phyloP scores from a whole-genome alignment of 352 stramenopile species.

The Phytopythium ostracodes region DNA sequence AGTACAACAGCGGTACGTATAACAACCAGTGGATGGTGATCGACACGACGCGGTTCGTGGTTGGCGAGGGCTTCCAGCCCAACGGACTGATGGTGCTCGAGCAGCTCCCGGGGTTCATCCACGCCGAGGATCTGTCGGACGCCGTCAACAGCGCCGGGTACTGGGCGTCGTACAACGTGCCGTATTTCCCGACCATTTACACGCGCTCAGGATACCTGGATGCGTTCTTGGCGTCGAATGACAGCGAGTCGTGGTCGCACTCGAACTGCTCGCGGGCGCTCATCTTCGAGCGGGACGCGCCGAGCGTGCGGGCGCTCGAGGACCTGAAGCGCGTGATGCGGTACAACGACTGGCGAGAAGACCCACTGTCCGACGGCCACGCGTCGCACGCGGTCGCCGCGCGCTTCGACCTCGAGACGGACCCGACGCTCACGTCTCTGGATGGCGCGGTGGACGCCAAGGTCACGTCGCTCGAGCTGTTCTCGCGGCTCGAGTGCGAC shows the following conservation, averaged over 20 bases:
- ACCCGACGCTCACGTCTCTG: slow-evolving; percentile 29
- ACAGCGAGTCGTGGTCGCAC: slow-evolving; percentile 37
- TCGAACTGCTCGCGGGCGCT: slow-evolving; percentile 38
- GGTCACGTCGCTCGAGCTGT: slow-evolving; percentile 38
- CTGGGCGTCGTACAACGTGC: slow-evolving; percentile 83
- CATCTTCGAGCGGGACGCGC: slow-evolving; percentile 55
- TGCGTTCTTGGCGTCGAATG: slow-evolving; percentile 30
- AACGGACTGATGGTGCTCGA: slow-evolving; percentile 63
- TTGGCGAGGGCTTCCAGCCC: slow-evolving; percentile 30
- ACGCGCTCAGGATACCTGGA: slow-evolving; percentile 42
- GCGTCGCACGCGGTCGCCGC: slow-evolving; percentile 53
- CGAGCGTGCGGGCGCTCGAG: slow-evolving; percentile 31
- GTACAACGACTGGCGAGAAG: slow-evolving; percentile 55
- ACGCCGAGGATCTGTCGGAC: slow-evolving; percentile 48
- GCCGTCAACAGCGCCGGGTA: slow-evolving; percentile 54
- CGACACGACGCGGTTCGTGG: slow-evolving; percentile 53
- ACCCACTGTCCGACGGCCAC: slow-evolving; percentile 42
- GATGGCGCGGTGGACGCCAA: slow-evolving; percentile 75
- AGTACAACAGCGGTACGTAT: slow-evolving; percentile 75
- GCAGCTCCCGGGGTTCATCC: slow-evolving; percentile 59
- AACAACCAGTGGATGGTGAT: slow-evolving; percentile 87
- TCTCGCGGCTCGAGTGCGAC: slow-evolving; percentile 37
- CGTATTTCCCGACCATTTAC: slow-evolving; percentile 67
- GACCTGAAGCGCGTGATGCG: slow-evolving; percentile 66
- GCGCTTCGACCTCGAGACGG: slow-evolving; percentile 58